Evolutionary conservation across 2,329 filamentous ascomycete species (phyloP), one percentile per base, ranked within the genome.

Genomic region (Huntiella bhutanensis): DNA sequence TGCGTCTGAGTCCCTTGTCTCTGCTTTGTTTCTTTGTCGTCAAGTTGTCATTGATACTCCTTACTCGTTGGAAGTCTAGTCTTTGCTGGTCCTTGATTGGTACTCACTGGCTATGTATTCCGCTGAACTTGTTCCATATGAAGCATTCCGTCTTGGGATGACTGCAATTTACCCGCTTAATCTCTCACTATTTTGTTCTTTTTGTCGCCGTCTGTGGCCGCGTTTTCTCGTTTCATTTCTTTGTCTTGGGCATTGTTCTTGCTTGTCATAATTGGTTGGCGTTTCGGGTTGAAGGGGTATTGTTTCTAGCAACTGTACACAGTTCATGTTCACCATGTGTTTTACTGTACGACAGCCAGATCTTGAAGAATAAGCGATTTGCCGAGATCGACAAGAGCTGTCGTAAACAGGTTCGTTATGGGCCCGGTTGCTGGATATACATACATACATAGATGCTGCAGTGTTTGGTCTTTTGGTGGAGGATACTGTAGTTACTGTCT

Each of bases 211-310:
- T 45, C 6, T 13, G 19, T 41, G 22, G 16, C 32, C 40, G 43
- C 41, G 45, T 43, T 43, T 43, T 47, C 32, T 47, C 36, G 51
- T 53, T 56, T 53, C 53, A 47, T 37, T 54, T 56, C 54, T 56
- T 55, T 39, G 12, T 49, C 43, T 47, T 43, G 46, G 50, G 46
- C 49, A 28, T 28, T 45, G 43, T 38, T 41, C 40, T 43, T 43
- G 45, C 34, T 47, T 40, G 51, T 53, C 56, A 53, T 53, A 47
- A 36, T 54, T 56, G 54, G 55, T 55, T 39, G 12, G 46, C 43
- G 45, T 71, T 70, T 62, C 32, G 64, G 64, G 65, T 64, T 60
- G 61, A 58, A 36, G 34, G 34, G 15, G 34, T 36, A 36, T n/a
- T 36, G 34, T n/a, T 36, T 36, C 12, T 36, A n/a, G 34, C 12